phyloP scores from a whole-genome alignment of 345 rosid genomes.

The Salix dunnii region DNA sequence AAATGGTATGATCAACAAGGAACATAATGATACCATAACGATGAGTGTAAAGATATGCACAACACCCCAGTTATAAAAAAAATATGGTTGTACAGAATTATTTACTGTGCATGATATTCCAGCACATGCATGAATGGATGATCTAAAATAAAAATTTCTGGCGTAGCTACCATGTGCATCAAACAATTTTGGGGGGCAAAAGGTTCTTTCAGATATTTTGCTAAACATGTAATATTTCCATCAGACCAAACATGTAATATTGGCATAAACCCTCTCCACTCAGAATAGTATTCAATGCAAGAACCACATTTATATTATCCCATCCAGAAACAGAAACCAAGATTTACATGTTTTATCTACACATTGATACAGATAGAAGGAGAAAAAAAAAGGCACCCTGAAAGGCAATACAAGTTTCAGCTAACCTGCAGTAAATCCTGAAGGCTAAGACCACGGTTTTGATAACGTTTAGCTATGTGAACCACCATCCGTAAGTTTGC shows the following conservation, averaged over 20 bases:
- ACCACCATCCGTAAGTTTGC: slow-evolving; percentile 83
- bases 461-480: slow-evolving; percentile 77
- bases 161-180: neutral
- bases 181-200: neutral
- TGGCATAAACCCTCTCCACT: neutral
- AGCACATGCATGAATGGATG: neutral
- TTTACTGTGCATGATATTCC: neutral
- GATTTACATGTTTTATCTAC: neutral
- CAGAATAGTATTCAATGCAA: neutral
- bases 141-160: neutral
- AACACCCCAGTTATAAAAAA: neutral
- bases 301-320: neutral
- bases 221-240: neutral
- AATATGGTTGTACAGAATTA: neutral
- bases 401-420: neutral
- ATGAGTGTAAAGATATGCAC: neutral
- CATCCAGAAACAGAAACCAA: neutral
- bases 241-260: neutral
- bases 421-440: slow-evolving; percentile 80
- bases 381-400: neutral
- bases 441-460: slow-evolving; percentile 73
- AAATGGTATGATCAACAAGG: neutral
- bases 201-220: too few relatives aligned
- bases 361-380: neutral
- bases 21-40: neutral